Conservation (phyloP, 805 yeast species). For the Zygosaccharomyces bisporus region DNA sequence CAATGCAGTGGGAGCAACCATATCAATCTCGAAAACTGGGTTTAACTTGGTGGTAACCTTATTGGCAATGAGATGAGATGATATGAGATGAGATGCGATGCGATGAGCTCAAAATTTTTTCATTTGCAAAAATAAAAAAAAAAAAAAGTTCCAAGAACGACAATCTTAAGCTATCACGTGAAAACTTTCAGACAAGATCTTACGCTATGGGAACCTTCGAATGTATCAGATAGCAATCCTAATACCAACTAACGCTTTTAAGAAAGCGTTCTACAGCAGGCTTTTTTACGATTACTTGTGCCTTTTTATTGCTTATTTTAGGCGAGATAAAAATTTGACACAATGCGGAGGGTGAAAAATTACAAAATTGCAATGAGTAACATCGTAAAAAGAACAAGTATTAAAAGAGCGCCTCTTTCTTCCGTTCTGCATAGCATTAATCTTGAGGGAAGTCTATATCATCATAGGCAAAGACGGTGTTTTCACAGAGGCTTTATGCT, state of each 20-base stretch:
- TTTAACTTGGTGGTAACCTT: not conserved
- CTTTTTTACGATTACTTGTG: not conserved
- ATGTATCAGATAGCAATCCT: not conserved
- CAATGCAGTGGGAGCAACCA: conserved; percentile 48
- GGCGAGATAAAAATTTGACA: conserved; percentile 2
- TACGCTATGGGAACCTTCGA: not conserved
- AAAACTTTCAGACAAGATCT: not conserved
- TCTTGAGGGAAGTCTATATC: too few species aligned
- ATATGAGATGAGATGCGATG: conserved; percentile 35
- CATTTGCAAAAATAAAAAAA: not conserved
- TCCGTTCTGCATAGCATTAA: not conserved
- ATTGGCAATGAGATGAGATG: conserved; percentile 24
- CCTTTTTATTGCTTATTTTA: not conserved
- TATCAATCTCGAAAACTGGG: conserved; percentile 11
- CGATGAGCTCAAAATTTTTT: conserved; percentile 21
- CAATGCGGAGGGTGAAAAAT: conserved; percentile 2
- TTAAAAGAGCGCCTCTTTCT: not conserved
- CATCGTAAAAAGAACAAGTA: not conserved
- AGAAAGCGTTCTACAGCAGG: too few species aligned
- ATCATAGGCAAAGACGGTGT: too few species aligned
- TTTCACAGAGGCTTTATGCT: not conserved
- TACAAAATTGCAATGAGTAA: not conserved
- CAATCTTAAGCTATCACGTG: too few species aligned
- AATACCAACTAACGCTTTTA: not conserved
- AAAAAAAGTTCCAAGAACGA: not conserved